Percentiles rank a stretch among this genome's conserved stretches.
phyloP scores from a whole-genome alignment of 176 grass and related monocot species.

The Aegilops sharonensis region DNA sequence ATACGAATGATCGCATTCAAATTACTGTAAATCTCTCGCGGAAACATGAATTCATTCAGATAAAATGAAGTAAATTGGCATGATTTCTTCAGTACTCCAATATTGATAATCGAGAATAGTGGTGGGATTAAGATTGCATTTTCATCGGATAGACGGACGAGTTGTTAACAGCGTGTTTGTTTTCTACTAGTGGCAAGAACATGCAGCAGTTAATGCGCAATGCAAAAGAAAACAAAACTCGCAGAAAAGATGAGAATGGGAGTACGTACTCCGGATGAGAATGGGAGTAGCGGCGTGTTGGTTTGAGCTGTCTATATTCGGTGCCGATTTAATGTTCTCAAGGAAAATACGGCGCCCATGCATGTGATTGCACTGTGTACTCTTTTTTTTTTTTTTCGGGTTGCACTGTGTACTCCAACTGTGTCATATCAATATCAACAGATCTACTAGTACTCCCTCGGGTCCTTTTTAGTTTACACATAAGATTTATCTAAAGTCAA shows the following conservation, averaged over 20 bases:
- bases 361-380: neutral
- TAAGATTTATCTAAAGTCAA: too few relatives aligned
- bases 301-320: slow-evolving; percentile 4
- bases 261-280: neutral
- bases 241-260: neutral
- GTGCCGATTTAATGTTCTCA: neutral
- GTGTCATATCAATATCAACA: neutral
- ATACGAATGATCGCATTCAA: neutral
- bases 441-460: neutral
- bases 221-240: neutral
- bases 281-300: neutral
- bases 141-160: neutral
- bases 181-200: neutral
- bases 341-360: neutral
- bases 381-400: neutral
- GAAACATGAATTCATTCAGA: neutral
- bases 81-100: neutral
- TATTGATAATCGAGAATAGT: neutral
- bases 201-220: slow-evolving; percentile 2
- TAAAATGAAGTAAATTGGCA: neutral
- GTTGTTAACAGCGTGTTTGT: neutral
- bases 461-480: too few relatives aligned
- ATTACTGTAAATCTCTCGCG: neutral
- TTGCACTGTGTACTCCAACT: neutral
- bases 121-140: neutral